These are phyloP conservation scores for Penicillium brasilianum DNA, from an alignment of 2,329 filamentous ascomycete genomes.

Conservation along the genomic window DNA sequence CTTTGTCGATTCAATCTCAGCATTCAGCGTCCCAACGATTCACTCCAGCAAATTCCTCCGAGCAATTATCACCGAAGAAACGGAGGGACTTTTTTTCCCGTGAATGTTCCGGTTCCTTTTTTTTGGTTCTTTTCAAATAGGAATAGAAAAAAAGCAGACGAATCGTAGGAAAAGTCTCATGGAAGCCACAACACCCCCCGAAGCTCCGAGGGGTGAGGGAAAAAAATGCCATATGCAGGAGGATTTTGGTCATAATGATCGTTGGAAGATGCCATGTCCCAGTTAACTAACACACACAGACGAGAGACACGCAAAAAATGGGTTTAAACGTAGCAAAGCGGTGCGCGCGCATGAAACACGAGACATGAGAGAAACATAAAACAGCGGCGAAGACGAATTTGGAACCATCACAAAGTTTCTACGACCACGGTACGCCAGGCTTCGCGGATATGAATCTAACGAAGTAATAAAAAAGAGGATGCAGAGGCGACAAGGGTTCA, in stretches of 20 bases:
- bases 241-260: slow-evolving; percentile 46
- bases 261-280: slow-evolving; percentile 43
- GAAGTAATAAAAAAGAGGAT: slow-evolving; percentile 25
- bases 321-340: slow-evolving; percentile 8
- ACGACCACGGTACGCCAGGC: slow-evolving; percentile 47
- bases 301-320: slow-evolving; percentile 13
- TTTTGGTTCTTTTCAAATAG: not conserved
- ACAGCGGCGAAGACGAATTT: slow-evolving; percentile 29
- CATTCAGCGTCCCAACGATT: not conserved
- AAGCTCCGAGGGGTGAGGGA: slow-evolving; percentile 26
- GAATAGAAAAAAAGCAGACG: slow-evolving; percentile 2
- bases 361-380: slow-evolving; percentile 32
- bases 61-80: not conserved
- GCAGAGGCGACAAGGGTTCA: slow-evolving; percentile 22
- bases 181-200: slow-evolving; percentile 41
- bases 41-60: not conserved
- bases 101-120: slow-evolving; percentile 4
- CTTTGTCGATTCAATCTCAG: slow-evolving; percentile 7
- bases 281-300: slow-evolving; percentile 31
- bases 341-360: slow-evolving; percentile 22
- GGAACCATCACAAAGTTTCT: slow-evolving; percentile 35
- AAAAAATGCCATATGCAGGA: slow-evolving; percentile 45
- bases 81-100: not conserved
- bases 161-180: not conserved
- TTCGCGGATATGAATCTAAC: slow-evolving; percentile 44